phyloP scores from a whole-genome alignment of 257 asterid species.

The Eustoma russellianum region DNA sequence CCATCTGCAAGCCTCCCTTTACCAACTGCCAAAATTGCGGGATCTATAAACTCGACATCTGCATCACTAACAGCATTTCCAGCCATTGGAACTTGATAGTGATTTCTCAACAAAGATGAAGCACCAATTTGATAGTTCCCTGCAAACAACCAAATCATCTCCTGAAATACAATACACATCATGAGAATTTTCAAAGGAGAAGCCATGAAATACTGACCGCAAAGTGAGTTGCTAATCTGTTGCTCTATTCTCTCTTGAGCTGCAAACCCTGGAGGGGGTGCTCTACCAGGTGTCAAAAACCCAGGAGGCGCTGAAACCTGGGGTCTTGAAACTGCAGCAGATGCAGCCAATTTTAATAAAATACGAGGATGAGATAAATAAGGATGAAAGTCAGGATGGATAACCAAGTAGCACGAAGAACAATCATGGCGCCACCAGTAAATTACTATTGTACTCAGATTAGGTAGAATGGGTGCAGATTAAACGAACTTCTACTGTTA shows the following conservation, averaged over 20 bases:
- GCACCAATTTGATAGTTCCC: slow-evolving; percentile 50
- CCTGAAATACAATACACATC: neutral
- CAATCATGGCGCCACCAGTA: too few relatives aligned
- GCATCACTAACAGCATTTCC: slow-evolving; percentile 39
- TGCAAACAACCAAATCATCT: slow-evolving; percentile 22
- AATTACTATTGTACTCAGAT: too few relatives aligned
- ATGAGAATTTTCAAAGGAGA: neutral
- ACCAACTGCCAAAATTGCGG: slow-evolving; percentile 98
- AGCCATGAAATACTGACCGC: slow-evolving; percentile 38
- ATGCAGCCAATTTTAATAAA: slow-evolving; percentile 12
- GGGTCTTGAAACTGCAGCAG: slow-evolving; percentile 63
- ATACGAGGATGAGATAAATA: slow-evolving; percentile 4
- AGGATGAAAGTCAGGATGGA: neutral
- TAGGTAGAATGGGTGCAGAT: too few relatives aligned
- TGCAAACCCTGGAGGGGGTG: slow-evolving; percentile 89
- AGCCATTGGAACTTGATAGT: slow-evolving; percentile 44
- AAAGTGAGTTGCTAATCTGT: slow-evolving; percentile 23
- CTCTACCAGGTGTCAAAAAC: slow-evolving; percentile 60
- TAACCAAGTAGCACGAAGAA: too few relatives aligned
- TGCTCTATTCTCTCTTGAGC: slow-evolving; percentile 63
- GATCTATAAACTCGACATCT: slow-evolving; percentile 87
- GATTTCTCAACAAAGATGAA: slow-evolving; percentile 47
- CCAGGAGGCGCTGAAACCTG: slow-evolving; percentile 96
- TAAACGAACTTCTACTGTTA: too few relatives aligned
- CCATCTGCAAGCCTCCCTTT: slow-evolving; percentile 66